phyloP scores from a whole-genome alignment of 2,329 filamentous ascomycete species.

The Verticillium klebahnii region DNA sequence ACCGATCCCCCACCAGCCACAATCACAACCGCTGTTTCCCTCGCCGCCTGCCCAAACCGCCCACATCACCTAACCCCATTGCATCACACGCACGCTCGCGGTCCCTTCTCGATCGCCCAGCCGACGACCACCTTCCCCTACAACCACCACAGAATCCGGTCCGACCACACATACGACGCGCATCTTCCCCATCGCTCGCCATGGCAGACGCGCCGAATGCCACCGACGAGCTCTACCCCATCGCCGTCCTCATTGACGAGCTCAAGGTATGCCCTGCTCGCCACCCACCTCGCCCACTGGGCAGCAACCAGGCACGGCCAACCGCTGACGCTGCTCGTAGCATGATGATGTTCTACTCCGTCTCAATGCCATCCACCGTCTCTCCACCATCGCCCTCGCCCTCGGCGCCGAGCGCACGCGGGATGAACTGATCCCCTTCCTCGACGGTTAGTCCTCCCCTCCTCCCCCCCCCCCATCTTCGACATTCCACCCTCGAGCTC shows the following conservation, averaged over 20 bases:
- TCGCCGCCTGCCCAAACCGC: not conserved
- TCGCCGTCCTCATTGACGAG: conserved; percentile 99
- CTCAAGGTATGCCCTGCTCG: conserved; percentile 72
- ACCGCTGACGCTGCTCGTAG: conserved; percentile 39
- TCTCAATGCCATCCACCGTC: conserved; percentile 95
- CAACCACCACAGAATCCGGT: not conserved
- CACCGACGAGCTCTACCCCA: conserved; percentile 98
- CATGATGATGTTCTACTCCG: conserved; percentile 98
- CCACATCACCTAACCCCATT: conserved; percentile 15
- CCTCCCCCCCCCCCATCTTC: not conserved
- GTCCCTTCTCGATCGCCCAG: conserved; percentile 17
- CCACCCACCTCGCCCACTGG: not conserved
- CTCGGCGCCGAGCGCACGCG: conserved; percentile 93
- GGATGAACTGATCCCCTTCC: conserved; percentile 97
- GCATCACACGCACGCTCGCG: conserved; percentile 21
- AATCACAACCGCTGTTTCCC: not conserved
- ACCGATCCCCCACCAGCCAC: not conserved
- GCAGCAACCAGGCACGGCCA: not conserved
- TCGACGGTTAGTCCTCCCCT: conserved; percentile 71
- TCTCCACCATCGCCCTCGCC: conserved; percentile 96
- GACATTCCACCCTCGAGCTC: conserved; percentile 7
- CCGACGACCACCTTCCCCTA: conserved; percentile 3
- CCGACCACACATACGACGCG: not conserved
- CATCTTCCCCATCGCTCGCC: conserved; percentile 37
- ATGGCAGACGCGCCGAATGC: conserved; percentile 89